These are phyloP conservation scores for Candida awuae DNA, from an alignment of 805 yeast genomes.

Conservation along the genomic window DNA sequence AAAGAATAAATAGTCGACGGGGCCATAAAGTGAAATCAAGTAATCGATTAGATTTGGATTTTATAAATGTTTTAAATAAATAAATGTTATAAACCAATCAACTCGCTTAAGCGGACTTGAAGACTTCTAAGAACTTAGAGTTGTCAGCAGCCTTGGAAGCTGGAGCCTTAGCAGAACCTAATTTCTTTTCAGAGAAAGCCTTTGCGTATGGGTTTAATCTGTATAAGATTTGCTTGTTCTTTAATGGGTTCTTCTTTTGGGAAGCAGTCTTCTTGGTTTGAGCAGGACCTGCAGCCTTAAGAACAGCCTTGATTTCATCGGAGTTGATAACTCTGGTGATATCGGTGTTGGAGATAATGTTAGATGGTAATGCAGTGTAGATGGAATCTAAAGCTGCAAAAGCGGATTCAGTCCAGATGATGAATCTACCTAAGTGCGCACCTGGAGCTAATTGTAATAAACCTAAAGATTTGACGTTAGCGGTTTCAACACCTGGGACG, in stretches of 20 bases:
- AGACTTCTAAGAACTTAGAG: slow-evolving; percentile 60
- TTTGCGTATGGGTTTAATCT: slow-evolving; percentile 99
- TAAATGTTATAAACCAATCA: no score
- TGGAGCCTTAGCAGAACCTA: slow-evolving; percentile 68
- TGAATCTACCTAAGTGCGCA: slow-evolving; percentile 99
- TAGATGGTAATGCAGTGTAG: slow-evolving; percentile 95
- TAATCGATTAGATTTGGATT: no score
- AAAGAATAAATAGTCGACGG: no score
- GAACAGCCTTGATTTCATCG: slow-evolving; percentile 96
- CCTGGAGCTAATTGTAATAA: slow-evolving; percentile 99
- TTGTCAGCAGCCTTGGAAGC: slow-evolving; percentile 55
- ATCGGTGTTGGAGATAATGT: slow-evolving; percentile 93
- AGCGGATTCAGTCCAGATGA: slow-evolving; percentile 99
- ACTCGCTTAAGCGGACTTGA: slow-evolving; percentile 47
- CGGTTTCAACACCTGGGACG: slow-evolving; percentile 99
- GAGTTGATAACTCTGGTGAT: slow-evolving; percentile 97
- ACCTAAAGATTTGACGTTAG: slow-evolving; percentile 85
- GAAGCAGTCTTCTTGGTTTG: slow-evolving; percentile 91
- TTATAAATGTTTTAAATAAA: no score
- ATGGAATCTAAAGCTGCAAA: slow-evolving; percentile 92
- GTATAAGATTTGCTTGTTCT: slow-evolving; percentile 97
- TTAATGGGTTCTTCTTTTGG: slow-evolving; percentile 98
- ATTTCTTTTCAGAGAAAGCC: slow-evolving; percentile 88
- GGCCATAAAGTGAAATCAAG: no score
- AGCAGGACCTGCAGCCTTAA: slow-evolving; percentile 93